phyloP scores from a whole-genome alignment of 208 protist genomes.

The Acanthamoeba culbertsoni region DNA sequence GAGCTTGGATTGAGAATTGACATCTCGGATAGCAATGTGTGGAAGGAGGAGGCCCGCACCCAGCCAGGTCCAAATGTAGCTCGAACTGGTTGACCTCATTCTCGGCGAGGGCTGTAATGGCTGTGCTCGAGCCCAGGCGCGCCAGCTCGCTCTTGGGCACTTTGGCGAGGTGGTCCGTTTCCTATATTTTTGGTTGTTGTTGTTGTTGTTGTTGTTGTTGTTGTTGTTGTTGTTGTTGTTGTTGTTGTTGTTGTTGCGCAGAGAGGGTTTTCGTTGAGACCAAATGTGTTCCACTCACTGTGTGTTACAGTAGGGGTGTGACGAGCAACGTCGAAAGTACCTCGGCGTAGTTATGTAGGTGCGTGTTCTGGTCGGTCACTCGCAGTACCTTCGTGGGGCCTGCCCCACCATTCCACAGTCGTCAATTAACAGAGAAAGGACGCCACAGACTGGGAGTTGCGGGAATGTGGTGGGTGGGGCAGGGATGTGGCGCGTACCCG shows the following conservation, averaged over 20 bases:
- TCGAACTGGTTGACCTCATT: conserved; percentile 27
- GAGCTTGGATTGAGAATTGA: no score
- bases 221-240: no score
- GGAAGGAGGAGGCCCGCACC: not conserved
- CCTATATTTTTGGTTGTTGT: not conserved
- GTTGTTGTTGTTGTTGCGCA: no score
- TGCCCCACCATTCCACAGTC: no score
- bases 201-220: no score
- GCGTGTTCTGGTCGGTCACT: not conserved
- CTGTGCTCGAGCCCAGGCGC: not conserved
- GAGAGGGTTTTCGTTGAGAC: no score
- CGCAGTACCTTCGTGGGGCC: conserved; percentile 53
- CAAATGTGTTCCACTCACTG: no score
- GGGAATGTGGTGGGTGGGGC: no score
- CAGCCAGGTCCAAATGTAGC: conserved; percentile 11
- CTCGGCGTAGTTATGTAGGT: not conserved
- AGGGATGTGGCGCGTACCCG: not conserved
- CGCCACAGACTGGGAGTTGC: not conserved
- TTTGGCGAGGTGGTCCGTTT: not conserved
- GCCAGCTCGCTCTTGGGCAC: not conserved
- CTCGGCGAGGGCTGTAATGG: not conserved
- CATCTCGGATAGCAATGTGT: not conserved
- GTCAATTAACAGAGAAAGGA: no score
- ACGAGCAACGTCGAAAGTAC: not conserved
- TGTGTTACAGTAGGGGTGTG: no score